Conservation (phyloP, 2,329 filamentous ascomycete species). For the Pestalotiopsis sp. region DNA sequence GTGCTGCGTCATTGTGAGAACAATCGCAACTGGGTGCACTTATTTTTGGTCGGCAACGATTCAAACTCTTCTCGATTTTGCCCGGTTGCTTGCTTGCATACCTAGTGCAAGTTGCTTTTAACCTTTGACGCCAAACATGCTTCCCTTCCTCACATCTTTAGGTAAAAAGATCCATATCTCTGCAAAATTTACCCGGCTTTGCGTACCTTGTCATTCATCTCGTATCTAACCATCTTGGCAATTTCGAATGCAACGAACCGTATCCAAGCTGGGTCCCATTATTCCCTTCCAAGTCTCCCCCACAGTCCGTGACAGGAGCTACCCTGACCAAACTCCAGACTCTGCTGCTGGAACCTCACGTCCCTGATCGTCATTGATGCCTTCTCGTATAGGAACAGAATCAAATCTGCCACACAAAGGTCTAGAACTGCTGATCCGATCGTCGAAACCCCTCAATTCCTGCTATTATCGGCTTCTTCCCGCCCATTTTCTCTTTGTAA, state of each 20-base stretch:
- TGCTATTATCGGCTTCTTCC: neutral
- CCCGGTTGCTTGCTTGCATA: neutral
- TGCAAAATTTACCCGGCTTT: neutral
- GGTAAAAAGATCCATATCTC: neutral
- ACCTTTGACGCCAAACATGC: neutral
- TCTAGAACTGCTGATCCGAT: slow-evolving; percentile 6
- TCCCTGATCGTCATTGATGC: neutral
- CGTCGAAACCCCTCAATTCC: neutral
- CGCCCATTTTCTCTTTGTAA: neutral
- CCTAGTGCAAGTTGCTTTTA: neutral
- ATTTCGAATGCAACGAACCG: neutral
- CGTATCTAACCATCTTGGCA: neutral
- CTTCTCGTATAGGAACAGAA: neutral
- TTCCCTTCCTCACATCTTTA: neutral
- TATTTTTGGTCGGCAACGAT: no score
- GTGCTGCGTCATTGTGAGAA: no score
- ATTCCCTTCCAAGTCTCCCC: neutral
- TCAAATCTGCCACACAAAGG: neutral
- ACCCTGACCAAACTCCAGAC: neutral
- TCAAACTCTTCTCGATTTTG: neutral
- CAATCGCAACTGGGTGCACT: no score
- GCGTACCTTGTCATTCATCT: neutral
- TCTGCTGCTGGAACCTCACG: neutral
- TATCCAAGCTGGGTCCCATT: neutral
- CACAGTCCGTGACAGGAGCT: neutral